Percentiles rank a stretch among this genome's conserved stretches.
These are phyloP conservation scores for Coccinonectria pachysandricola DNA, from an alignment of 2,329 filamentous ascomycete species.

Conservation along the genomic window DNA sequence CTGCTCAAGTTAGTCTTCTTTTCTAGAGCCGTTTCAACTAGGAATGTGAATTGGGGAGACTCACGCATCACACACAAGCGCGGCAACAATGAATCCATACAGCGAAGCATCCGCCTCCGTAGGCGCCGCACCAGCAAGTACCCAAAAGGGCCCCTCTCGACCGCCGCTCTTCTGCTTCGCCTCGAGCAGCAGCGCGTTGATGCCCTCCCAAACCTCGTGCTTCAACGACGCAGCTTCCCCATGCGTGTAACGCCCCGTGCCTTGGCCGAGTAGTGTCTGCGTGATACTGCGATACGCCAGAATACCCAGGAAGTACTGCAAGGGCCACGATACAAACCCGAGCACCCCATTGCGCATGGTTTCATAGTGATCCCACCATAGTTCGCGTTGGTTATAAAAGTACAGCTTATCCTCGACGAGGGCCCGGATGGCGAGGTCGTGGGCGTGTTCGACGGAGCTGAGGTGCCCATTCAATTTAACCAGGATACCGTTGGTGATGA, in stretches of 20 bases:
- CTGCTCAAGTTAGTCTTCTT: conserved; percentile 22
- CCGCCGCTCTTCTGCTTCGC: conserved; percentile 13
- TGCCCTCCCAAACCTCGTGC: conserved; percentile 42
- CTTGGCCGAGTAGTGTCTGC: conserved; percentile 44
- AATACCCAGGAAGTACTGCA: conserved; percentile 40
- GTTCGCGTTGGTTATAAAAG: conserved; percentile 45
- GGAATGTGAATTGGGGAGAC: conserved; percentile 16
- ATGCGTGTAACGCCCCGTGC: conserved; percentile 37
- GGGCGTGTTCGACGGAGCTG: conserved; percentile 25
- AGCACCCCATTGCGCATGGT: conserved; percentile 44
- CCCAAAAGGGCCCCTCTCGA: conserved; percentile 40
- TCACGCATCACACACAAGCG: conserved; percentile 42
- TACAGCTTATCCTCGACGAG: conserved; percentile 51
- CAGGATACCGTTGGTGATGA: conserved; percentile 30
- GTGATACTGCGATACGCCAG: conserved; percentile 34
- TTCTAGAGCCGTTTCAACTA: not conserved
- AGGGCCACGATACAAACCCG: conserved; percentile 37
- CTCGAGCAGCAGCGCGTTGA: conserved; percentile 35
- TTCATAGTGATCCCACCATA: conserved; percentile 50
- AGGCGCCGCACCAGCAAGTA: conserved; percentile 40
- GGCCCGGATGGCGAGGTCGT: conserved; percentile 42
- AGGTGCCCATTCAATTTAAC: conserved; percentile 38
- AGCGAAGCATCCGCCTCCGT: conserved; percentile 47
- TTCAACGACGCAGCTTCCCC: conserved; percentile 38
- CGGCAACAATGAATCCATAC: conserved; percentile 47